Conservation (phyloP, 768 basidiomycete genomes). For the Termitomyces eurrhizus region DNA sequence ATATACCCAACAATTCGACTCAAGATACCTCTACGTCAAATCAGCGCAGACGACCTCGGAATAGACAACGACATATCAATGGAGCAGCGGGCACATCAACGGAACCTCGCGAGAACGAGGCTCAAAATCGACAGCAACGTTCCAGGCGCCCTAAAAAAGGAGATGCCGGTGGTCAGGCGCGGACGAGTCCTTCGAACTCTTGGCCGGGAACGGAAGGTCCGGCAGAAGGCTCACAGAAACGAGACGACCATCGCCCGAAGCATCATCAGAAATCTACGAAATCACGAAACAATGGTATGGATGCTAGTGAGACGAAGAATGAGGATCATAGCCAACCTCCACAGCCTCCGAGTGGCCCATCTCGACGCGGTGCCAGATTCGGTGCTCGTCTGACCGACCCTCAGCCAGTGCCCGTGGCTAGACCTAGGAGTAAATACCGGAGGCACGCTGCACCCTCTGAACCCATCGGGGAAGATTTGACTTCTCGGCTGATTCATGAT, state of each 20-base stretch:
- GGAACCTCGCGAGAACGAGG: slow-evolving; percentile 6
- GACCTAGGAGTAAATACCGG: slow-evolving; percentile 5
- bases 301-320: background rate
- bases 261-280: slow-evolving; percentile 2
- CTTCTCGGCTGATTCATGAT: slow-evolving; percentile 63
- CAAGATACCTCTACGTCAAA: slow-evolving; percentile 2
- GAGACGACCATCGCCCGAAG: background rate
- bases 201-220: background rate
- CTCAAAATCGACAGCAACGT: background rate
- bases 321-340: background rate
- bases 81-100: slow-evolving; percentile 2
- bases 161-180: slow-evolving; percentile 4
- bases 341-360: background rate
- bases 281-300: background rate
- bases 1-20: slow-evolving; percentile 6
- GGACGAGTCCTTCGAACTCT: slow-evolving; percentile 6
- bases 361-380: slow-evolving; percentile 32
- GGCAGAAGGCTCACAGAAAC: slow-evolving; percentile 2
- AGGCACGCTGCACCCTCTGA: slow-evolving; percentile 10
- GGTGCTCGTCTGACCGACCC: slow-evolving; percentile 29
- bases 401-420: slow-evolving; percentile 1
- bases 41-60: slow-evolving; percentile 4
- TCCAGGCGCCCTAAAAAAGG: slow-evolving; percentile 1
- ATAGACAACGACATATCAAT: slow-evolving; percentile 9
- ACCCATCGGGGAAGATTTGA: slow-evolving; percentile 61